Percentiles rank a stretch among this genome's conserved stretches.
These are phyloP conservation scores for Heritiera fomes DNA, from an alignment of 345 rosid species.

Conservation along the genomic window DNA sequence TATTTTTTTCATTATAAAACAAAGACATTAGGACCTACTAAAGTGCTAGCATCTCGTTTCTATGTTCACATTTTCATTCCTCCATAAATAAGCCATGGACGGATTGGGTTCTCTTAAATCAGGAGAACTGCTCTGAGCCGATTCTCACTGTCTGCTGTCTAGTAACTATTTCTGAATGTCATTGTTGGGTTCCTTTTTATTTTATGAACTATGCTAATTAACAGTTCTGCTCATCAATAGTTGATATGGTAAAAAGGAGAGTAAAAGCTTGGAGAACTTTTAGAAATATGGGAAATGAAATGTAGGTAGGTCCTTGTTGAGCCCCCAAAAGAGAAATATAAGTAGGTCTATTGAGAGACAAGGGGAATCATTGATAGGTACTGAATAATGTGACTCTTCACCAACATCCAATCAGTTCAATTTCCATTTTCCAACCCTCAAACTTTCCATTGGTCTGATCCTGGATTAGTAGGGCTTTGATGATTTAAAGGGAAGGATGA, in stretches of 20 bases:
- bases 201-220: not conserved
- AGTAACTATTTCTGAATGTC: too few species aligned
- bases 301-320: conserved; percentile 7
- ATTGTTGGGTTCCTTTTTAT: not conserved
- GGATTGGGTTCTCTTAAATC: not conserved
- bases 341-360: not conserved
- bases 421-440: too few species aligned
- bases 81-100: not conserved
- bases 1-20: conserved; percentile 23
- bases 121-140: not conserved
- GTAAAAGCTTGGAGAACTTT: not conserved
- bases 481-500: not conserved
- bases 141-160: not conserved
- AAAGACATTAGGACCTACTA: conserved; percentile 35
- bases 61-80: not conserved
- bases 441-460: not conserved
- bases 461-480: conserved; percentile 8
- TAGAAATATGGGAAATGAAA: not conserved
- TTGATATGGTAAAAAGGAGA: not conserved
- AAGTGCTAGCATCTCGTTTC: conserved; percentile 13
- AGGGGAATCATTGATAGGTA: not conserved
- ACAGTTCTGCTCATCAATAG: not conserved
- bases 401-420: not conserved
- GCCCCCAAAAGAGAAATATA: not conserved
- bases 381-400: conserved; percentile 8